A percentile compares a stretch with the other conserved stretches of the same genome.
These are phyloP conservation scores for Salicornia ramosissima DNA, from an alignment of 148 eudicot genomes.

Conservation along the genomic window DNA sequence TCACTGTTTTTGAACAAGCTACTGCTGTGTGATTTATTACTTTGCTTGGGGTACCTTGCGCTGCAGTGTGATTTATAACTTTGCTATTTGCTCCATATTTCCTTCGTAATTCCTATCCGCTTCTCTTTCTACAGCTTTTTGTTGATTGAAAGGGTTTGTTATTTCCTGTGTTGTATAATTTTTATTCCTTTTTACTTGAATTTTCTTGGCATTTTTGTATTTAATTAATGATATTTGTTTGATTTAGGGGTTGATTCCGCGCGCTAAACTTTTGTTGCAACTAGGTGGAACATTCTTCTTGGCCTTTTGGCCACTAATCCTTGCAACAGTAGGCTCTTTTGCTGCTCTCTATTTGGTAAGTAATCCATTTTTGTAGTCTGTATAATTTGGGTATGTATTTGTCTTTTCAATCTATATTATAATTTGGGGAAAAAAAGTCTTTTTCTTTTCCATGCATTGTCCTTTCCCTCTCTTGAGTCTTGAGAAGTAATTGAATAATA, in stretches of 20 bases:
- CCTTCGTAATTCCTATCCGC: background rate
- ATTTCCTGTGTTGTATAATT: background rate
- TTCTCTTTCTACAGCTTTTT: background rate
- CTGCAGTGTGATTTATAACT: too few species aligned
- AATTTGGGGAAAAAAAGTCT: too few species aligned
- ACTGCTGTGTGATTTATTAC: background rate
- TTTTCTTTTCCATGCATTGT: background rate
- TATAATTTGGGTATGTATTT: too few species aligned
- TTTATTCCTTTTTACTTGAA: too few species aligned
- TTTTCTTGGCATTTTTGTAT: too few species aligned
- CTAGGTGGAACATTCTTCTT: conserved; percentile 85
- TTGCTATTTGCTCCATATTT: background rate
- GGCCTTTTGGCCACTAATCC: conserved; percentile 84
- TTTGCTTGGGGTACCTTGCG: too few species aligned
- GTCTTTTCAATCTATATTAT: too few species aligned
- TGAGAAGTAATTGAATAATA: background rate
- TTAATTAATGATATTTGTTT: conserved; percentile 6
- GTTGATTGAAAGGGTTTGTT: background rate
- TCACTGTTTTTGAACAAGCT: background rate
- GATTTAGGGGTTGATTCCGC: conserved; percentile 83
- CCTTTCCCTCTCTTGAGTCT: background rate
- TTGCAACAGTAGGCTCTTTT: conserved; percentile 54
- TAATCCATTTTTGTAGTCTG: too few species aligned
- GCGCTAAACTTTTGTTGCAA: conserved; percentile 72
- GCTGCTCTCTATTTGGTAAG: conserved; percentile 78